Evolutionary conservation across 2,329 filamentous ascomycete genomes (phyloP).

Genomic region (Dothistroma pini): DNA sequence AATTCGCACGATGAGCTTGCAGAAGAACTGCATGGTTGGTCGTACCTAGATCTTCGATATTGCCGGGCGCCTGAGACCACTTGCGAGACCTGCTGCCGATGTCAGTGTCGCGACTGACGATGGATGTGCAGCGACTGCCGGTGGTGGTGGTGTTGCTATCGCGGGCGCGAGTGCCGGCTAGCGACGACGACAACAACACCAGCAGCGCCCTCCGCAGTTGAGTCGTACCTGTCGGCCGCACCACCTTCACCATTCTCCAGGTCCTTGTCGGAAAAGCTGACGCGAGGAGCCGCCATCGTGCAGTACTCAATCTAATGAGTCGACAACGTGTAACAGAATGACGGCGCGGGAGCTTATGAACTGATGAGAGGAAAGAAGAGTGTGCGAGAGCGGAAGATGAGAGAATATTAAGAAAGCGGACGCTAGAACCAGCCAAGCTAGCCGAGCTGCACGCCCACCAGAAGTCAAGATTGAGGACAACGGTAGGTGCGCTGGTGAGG

Average conservation of each 20-base stretch:
- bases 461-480: not conserved
- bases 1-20: slow-evolving; percentile 6
- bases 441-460: not conserved
- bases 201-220: slow-evolving; percentile 3
- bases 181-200: slow-evolving; percentile 10
- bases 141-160: slow-evolving; percentile 4
- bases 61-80: slow-evolving; percentile 39
- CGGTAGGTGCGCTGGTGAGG: not conserved
- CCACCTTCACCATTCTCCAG: slow-evolving; percentile 35
- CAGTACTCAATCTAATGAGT: not conserved
- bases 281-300: slow-evolving; percentile 38
- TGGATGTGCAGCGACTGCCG: not conserved
- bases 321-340: not conserved
- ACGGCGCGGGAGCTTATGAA: not conserved
- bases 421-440: not conserved
- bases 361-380: not conserved
- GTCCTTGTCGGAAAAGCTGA: slow-evolving; percentile 40
- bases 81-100: slow-evolving; percentile 32
- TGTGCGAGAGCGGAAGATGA: not conserved
- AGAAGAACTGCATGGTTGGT: slow-evolving; percentile 16
- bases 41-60: slow-evolving; percentile 41
- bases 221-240: slow-evolving; percentile 19
- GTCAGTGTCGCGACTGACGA: slow-evolving; percentile 16
- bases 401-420: not conserved
- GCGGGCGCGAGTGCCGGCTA: not conserved